Base-by-base conservation (phyloP, 306 rosid genomes). In the Lathyrus sativus region DNA sequence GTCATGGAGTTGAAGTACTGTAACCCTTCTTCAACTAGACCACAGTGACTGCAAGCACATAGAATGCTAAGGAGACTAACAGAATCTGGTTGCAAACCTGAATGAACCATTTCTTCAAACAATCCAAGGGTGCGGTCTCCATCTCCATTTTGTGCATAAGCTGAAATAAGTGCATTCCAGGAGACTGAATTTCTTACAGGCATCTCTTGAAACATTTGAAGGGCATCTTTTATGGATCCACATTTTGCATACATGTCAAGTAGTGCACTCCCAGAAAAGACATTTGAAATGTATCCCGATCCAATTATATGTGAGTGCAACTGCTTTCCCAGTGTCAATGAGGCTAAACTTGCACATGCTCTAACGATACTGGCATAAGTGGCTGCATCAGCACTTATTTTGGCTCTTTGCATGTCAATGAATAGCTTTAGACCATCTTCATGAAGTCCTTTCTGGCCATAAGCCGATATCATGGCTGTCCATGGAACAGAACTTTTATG, bases 201-300 rank as follows among this genome's bases (percentile, higher is more conserved):
- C 92, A 88, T 92, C 82, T 89, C 96, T 59, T 72, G 81, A 82
- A 92, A 92, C 65, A 82, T 82, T 55, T 72, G 73, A 73, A 81
- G 81, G 55, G 96, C 82, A 59, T 90, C 83, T 71, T 78, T 82
- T 76, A 92, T 79, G 63, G 91, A 86, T 66, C 98, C 98, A 62
- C 96, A 86, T 86, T 92, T 92, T 11, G 98, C 96, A 72, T 92
- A 92, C 92, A 88, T 89, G 78, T 92, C 98, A 63, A 92, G 75
- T 19, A 92, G 81, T 38, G 98, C 95, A 57, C 98, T 92, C 72
- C 89, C 96, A 41, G 90, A 83, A 80, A 83, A 89, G 60, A 92
- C 88, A 56, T 88, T 89, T 49, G 93, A 85, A 63, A 86, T 66
- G 76, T 74, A 86, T 57, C 96, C 98, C 0, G 86, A 88, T 67